Base-by-base conservation (phyloP, 108 stramenopile species). In the Nannochloropsis granulata region DNA sequence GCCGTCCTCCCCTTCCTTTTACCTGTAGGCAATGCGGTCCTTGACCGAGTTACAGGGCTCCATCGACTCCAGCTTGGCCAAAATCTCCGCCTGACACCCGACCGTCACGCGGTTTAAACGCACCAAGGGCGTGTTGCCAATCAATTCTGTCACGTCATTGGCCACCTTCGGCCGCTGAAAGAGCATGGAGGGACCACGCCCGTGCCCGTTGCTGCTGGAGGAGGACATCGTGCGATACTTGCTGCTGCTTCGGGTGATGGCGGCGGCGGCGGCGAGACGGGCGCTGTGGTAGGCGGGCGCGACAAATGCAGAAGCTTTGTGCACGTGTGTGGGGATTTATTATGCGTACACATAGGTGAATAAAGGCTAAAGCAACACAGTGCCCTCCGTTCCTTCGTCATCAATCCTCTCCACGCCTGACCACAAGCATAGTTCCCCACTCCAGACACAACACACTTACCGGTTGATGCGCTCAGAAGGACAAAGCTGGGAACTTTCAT, bases 21-120 rank as follows among this genome's bases (percentile, higher is more conserved):
- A 86, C 86, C 86, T 86, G 84, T 79, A 80, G 5, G 85, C 95
- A 79, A 94, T 94, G 23, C 95, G 94, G 90, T 96, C 95, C 87
- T 96, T 96, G 81, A 96, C 94, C 13, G 89, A 90, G 92, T 93
- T 94, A 83, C 94, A 93, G 8, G 95, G 95, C 85, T 96, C 94
- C 82, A 91, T 92, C 11, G 92, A 91, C 90, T 96, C 95, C 23
- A 94, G 90, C 92, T 96, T 95, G 81, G 92, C 94, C 19, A 91
- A 82, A 45, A 92, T 78, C 13, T 88, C 81, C 25, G 89, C 85
- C 9, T 88, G 82, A 56, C 83, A 81, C 3, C 85, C 89, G 7
- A 87, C 90, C 34, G 90, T 85, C 42, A 89, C 85, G 16, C 88
- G 80, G 82, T 91, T 88, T 12, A 91, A 84, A 78, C 84, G 78